These are phyloP conservation scores for Entomophthora muscae DNA, from an alignment of 371 early-diverging fungal genomes.

Conservation along the genomic window DNA sequence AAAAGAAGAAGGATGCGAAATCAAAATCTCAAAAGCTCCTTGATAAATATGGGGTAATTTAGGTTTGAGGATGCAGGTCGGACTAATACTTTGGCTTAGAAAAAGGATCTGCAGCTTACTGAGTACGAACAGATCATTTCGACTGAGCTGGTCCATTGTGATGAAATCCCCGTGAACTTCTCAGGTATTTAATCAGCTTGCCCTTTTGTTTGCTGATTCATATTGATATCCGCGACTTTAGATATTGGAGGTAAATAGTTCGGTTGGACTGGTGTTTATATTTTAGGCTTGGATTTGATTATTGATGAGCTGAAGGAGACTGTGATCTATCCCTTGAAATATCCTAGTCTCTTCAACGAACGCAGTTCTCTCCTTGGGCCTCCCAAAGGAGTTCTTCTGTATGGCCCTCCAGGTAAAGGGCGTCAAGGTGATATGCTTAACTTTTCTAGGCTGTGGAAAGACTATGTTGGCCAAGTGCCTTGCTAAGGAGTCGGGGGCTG, in stretches of 20 bases:
- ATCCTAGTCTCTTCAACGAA: slow-evolving; percentile 77
- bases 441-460: slow-evolving; percentile 64
- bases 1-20: slow-evolving; percentile 55
- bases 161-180: slow-evolving; percentile 75
- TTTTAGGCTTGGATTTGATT: slow-evolving; percentile 58
- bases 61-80: not conserved
- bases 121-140: slow-evolving; percentile 91
- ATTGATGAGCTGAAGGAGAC: slow-evolving; percentile 80
- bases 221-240: no score
- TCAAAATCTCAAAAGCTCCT: slow-evolving; percentile 45
- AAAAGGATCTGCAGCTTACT: slow-evolving; percentile 52
- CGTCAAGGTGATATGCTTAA: not conserved
- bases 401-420: slow-evolving; percentile 71
- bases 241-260: slow-evolving; percentile 2
- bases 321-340: slow-evolving; percentile 84
- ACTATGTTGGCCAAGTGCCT: slow-evolving; percentile 96
- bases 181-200: slow-evolving; percentile 33
- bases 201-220: no score
- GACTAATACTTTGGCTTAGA: slow-evolving; percentile 13
- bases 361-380: slow-evolving; percentile 73
- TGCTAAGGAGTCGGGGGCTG: slow-evolving; percentile 87
- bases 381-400: slow-evolving; percentile 84
- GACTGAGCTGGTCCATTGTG: slow-evolving; percentile 79
- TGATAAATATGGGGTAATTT: slow-evolving; percentile 49
- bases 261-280: slow-evolving; percentile 7